Conservation (phyloP, 2,329 filamentous ascomycete species). For the Cladophialophora chaetospira region DNA sequence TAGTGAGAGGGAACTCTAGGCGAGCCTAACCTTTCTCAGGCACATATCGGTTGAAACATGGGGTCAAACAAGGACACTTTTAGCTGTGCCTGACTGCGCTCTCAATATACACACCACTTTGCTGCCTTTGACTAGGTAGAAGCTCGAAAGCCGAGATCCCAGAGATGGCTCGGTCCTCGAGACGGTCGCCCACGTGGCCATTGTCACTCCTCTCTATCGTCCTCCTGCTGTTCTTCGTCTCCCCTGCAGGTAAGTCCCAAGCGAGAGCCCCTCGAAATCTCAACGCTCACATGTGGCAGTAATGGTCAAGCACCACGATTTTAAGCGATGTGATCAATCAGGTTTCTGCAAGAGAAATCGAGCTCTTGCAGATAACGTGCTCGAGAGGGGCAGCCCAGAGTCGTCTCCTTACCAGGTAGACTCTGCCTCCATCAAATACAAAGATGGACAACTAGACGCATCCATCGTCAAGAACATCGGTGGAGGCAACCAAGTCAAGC, state of each 20-base stretch:
- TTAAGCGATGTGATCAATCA: slow-evolving; percentile 94
- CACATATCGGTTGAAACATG: slow-evolving; percentile 4
- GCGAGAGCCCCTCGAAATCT: background rate
- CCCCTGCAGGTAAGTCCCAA: slow-evolving; percentile 61
- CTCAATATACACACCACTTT: background rate
- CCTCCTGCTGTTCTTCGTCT: slow-evolving; percentile 60
- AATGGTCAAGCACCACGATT: slow-evolving; percentile 91
- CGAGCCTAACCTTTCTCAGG: slow-evolving; percentile 7
- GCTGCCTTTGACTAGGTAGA: background rate
- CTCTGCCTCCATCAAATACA: slow-evolving; percentile 71
- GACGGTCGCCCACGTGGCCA: slow-evolving; percentile 40
- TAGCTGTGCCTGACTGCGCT: background rate
- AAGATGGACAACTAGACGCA: slow-evolving; percentile 77
- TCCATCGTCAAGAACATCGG: slow-evolving; percentile 78
- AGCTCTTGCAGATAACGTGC: slow-evolving; percentile 77
- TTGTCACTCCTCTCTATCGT: slow-evolving; percentile 60
- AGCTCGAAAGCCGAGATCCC: background rate
- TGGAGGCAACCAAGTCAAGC: slow-evolving; percentile 67
- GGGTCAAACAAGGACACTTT: slow-evolving; percentile 17
- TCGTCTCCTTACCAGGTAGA: slow-evolving; percentile 77
- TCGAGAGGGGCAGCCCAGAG: slow-evolving; percentile 68
- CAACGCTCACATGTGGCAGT: slow-evolving; percentile 51
- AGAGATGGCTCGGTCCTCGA: slow-evolving; percentile 30
- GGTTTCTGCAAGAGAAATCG: slow-evolving; percentile 97
- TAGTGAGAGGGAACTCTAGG: slow-evolving; percentile 11